Evolutionary conservation across 495 filamentous ascomycete species (phyloP).

Genomic region (Aspergillus cristatus): DNA sequence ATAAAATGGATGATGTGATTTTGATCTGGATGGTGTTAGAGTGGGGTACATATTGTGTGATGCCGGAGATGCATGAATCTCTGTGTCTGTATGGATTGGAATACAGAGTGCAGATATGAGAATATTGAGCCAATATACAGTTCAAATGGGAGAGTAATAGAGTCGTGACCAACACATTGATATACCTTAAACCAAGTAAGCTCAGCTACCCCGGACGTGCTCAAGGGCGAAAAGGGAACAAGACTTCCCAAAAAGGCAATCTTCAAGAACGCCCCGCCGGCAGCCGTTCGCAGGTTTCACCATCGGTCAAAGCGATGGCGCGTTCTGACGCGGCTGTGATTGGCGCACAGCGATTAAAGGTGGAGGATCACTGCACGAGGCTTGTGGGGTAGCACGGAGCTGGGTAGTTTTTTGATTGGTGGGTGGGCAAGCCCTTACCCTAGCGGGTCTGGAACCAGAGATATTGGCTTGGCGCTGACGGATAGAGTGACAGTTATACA

Average conservation of each 20-base stretch:
- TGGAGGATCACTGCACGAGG: background rate
- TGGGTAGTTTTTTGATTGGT: conserved; percentile 5
- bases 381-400: conserved; percentile 2
- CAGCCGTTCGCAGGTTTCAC: conserved; percentile 15
- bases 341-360: conserved; percentile 9
- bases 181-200: too few relatives aligned
- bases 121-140: too few relatives aligned
- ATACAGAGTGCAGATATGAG: too few relatives aligned
- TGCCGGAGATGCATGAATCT: background rate
- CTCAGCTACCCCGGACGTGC: too few relatives aligned
- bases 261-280: too few relatives aligned
- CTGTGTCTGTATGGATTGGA: too few relatives aligned
- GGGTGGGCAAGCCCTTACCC: background rate
- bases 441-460: conserved; percentile 1
- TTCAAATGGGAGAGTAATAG: too few relatives aligned
- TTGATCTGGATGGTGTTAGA: conserved; percentile 27
- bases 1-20: conserved; percentile 32
- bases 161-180: too few relatives aligned
- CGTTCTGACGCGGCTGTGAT: conserved; percentile 19
- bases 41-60: conserved; percentile 1
- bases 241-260: too few relatives aligned
- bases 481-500: too few relatives aligned
- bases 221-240: too few relatives aligned
- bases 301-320: conserved; percentile 26
- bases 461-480: background rate